These are phyloP conservation scores for Protomyces gravidus DNA, from an alignment of 1,139 yeast genomes.

Conservation along the genomic window DNA sequence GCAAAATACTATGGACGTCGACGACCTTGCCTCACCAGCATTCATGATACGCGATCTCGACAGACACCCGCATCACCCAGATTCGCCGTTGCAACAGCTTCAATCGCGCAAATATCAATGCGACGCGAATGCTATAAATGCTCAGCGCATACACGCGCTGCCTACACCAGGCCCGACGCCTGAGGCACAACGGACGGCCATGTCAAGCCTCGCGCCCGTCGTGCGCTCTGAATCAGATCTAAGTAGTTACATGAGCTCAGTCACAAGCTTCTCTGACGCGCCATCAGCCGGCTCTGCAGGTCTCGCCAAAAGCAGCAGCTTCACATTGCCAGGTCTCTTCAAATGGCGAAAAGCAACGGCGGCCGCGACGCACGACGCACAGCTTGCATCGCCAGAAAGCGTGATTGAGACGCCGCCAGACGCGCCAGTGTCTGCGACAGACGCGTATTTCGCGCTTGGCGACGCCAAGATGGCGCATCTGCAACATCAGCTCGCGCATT, in stretches of 20 bases:
- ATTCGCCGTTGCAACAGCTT: not conserved
- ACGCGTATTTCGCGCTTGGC: not conserved
- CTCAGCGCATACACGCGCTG: not conserved
- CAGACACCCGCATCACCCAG: conserved; percentile 22
- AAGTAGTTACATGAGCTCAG: conserved; percentile 2
- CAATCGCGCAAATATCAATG: not conserved
- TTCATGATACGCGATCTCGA: conserved; percentile 26
- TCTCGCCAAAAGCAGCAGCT: not conserved
- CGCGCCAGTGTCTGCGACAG: not conserved
- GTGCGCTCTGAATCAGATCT: conserved; percentile 17
- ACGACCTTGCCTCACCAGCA: not conserved
- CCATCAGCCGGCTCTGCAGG: not conserved
- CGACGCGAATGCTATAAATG: too few relatives aligned
- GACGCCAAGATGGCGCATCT: not conserved
- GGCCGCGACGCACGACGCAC: not conserved
- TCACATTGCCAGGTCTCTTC: not conserved
- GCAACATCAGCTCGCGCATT: not conserved
- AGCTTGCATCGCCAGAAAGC: not conserved
- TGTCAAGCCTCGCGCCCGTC: not conserved
- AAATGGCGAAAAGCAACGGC: not conserved
- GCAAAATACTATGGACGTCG: not conserved
- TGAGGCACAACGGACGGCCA: not conserved
- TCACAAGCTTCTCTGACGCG: not conserved
- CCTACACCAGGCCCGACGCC: conserved; percentile 12
- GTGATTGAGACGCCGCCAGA: not conserved